phyloP scores from a whole-genome alignment of 208 protist species.

The Acanthamoeba pearcei region DNA sequence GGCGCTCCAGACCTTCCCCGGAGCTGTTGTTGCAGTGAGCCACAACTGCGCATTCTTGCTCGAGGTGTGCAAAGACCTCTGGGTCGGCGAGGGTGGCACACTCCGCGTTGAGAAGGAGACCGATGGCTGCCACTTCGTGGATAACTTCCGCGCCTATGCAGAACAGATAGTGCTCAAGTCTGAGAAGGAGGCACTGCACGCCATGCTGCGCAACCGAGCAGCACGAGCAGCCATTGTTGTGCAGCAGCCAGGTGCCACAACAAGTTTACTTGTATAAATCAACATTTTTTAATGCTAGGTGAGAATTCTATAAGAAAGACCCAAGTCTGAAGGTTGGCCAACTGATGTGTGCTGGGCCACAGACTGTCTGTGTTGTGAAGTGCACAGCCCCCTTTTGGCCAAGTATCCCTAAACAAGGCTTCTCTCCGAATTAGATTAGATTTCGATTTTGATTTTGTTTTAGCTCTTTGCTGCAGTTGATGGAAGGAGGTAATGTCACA shows the following conservation, averaged over 20 bases:
- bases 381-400: too few species aligned
- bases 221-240: constrained; percentile 71
- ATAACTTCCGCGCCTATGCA: constrained; percentile 75
- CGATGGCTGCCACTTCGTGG: constrained; percentile 68
- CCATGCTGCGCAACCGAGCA: constrained; percentile 76
- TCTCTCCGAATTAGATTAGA: too few species aligned
- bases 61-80: constrained; percentile 77
- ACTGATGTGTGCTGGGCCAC: too few species aligned
- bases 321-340: too few species aligned
- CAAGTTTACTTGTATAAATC: constrained; percentile 12
- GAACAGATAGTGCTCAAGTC: constrained; percentile 64
- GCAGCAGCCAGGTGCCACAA: constrained; percentile 47
- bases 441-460: too few species aligned
- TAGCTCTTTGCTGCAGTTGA: too few species aligned
- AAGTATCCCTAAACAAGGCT: too few species aligned
- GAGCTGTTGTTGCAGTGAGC: constrained; percentile 80
- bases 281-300: too few species aligned
- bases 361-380: too few species aligned
- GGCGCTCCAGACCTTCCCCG: constrained; percentile 76
- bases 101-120: constrained; percentile 60
- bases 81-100: constrained; percentile 75
- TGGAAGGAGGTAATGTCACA: too few species aligned
- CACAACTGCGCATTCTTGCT: constrained; percentile 81
- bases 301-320: too few species aligned
- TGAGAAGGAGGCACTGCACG: constrained; percentile 74